A percentile compares a stretch with the other conserved stretches of the same genome.
Evolutionary conservation across 2,329 filamentous ascomycete genomes (phyloP).

Genomic region (Phaeosphaeriaceae sp.): DNA sequence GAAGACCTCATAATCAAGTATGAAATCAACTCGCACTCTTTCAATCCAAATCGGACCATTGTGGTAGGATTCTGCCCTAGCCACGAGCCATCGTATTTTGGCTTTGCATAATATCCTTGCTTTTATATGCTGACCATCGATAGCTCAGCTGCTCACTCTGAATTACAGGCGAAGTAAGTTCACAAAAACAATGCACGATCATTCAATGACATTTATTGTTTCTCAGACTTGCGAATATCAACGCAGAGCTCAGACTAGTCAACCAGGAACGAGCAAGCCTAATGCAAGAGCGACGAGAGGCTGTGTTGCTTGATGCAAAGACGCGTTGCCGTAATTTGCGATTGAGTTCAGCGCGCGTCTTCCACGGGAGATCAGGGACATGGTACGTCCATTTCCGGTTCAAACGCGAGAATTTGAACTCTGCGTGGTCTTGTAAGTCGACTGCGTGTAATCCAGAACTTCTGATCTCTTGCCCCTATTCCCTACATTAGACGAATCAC

Average conservation of each 20-base stretch:
- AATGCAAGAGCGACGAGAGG: not conserved
- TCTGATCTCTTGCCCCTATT: too few species aligned
- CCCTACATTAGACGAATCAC: not conserved
- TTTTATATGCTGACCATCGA: not conserved
- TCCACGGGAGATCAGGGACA: not conserved
- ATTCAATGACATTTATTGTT: not conserved
- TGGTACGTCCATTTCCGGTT: not conserved
- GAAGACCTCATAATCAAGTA: not conserved
- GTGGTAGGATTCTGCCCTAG: too few species aligned
- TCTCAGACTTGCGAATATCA: not conserved
- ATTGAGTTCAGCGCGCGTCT: not conserved
- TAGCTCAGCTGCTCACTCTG: not conserved
- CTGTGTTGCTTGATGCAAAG: not conserved
- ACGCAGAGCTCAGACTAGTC: not conserved
- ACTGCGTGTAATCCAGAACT: not conserved
- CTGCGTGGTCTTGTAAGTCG: not conserved
- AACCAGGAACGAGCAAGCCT: not conserved
- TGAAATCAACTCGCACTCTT: not conserved
- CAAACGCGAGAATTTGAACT: not conserved
- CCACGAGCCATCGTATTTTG: not conserved
- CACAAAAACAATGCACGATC: not conserved
- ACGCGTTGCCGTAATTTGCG: not conserved
- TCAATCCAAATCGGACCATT: not conserved
- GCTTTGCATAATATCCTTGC: not conserved
- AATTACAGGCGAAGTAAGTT: not conserved